Base-by-base conservation (phyloP, 2,329 filamentous ascomycete species). In the Aspergillus calidoustus region DNA sequence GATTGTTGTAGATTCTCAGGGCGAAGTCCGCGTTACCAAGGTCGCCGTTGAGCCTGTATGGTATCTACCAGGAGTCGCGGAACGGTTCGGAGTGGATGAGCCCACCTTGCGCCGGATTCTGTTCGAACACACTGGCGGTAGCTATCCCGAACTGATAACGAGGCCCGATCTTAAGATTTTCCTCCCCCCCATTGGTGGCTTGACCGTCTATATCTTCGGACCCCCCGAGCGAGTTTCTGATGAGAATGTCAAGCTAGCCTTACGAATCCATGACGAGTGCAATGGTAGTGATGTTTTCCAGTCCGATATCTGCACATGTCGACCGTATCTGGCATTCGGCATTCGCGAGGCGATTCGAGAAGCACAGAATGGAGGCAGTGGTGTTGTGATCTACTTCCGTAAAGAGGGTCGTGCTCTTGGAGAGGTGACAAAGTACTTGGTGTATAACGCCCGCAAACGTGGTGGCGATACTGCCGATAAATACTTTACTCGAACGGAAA, bases 201-300 rank as follows among this genome's bases (percentile, higher is more conserved):
- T 98, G 68, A 98, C 95, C 0, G 95, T 98, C 8, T 98, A 99
- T 80, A 95, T 92, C 78, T 99, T 99, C 74, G 95, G 95, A 49
- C 93, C 97, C 69, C 93, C 93, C 22, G 91, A 91, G 57, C 96
- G 95, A 74, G 95, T 98, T 87, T 91, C 92, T 5, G 91, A 98
- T 74, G 89, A 92, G 51, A 91, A 89, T 57, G 89, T 89, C 60
- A 87, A 86, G 63, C 83, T 98, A 47, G 92, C 95, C 15, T 83
- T 98, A 62, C 89, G 95, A 68, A 89, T 98, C 51, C 95, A 91
- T 75, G 89, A 91, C 71, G 89, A 91, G 82, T 98, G 95, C 80
- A 98, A 98, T 74, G 95, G 95, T 60, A 96, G 91, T 75, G 95
- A 99, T 79, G 95, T 98, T 48, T 99, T 98, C 76, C 93, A 94